Evolutionary conservation across 257 asterid species (phyloP).

Genomic region (Capsicum pubescens): DNA sequence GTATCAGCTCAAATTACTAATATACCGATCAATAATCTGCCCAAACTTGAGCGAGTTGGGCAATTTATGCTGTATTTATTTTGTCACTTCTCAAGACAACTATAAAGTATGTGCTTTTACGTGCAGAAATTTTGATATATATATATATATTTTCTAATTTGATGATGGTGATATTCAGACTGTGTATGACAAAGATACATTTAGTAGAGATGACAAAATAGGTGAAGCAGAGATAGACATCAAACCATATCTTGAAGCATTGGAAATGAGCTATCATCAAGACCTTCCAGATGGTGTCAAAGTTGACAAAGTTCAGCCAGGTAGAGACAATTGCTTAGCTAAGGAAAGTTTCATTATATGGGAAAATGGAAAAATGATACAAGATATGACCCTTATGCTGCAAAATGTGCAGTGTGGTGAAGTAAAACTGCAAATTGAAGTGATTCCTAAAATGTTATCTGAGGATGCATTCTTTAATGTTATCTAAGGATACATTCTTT

Average conservation of each 20-base stretch:
- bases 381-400: conserved; percentile 67
- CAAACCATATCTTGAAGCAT: conserved; percentile 54
- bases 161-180: conserved; percentile 39
- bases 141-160: not conserved
- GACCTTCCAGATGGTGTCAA: conserved; percentile 64
- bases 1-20: no score
- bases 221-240: conserved; percentile 69
- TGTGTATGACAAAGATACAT: conserved; percentile 82
- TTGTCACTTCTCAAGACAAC: no score
- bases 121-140: not conserved
- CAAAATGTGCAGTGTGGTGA: conserved; percentile 71
- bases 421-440: conserved; percentile 64
- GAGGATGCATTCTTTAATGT: not conserved
- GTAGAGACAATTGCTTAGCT: conserved; percentile 53
- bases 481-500: not conserved
- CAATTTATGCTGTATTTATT: no score
- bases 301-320: conserved; percentile 62
- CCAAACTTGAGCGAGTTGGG: no score
- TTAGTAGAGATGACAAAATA: conserved; percentile 76
- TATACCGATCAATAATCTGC: no score
- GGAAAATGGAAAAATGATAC: conserved; percentile 70
- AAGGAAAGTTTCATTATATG: conserved; percentile 67
- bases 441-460: conserved; percentile 27
- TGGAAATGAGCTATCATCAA: conserved; percentile 52
- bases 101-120: not conserved